Conservation (phyloP, 1,139 yeast species). For the Meyerozyma guilliermondii region DNA sequence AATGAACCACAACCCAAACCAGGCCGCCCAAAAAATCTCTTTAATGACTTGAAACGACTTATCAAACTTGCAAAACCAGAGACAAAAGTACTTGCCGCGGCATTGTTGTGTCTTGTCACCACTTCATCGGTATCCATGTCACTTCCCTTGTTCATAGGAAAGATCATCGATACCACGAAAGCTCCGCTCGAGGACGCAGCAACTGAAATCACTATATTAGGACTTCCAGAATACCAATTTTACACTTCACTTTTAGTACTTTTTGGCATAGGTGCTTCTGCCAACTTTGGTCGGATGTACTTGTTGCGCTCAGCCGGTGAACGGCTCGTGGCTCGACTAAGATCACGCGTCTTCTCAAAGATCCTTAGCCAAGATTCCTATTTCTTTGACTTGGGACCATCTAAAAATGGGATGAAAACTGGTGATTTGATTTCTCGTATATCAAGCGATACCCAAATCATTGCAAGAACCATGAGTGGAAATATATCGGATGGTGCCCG, state of each 20-base stretch:
- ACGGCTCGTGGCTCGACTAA: constrained; percentile 73
- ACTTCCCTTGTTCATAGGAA: constrained; percentile 79
- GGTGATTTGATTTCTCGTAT: constrained; percentile 90
- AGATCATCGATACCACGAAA: constrained; percentile 43
- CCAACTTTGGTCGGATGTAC: constrained; percentile 78
- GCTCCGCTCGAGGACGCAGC: constrained; percentile 25
- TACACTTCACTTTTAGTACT: constrained; percentile 38
- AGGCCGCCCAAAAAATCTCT: constrained; percentile 3
- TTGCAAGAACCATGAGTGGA: constrained; percentile 80
- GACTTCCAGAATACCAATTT: constrained; percentile 29
- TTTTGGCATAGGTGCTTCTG: constrained; percentile 63
- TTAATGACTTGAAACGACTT: constrained; percentile 21
- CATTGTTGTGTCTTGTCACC: constrained; percentile 60
- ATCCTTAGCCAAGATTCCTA: constrained; percentile 85
- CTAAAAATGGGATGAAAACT: constrained; percentile 53
- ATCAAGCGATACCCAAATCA: constrained; percentile 86
- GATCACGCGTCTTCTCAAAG: constrained; percentile 71
- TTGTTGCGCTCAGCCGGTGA: constrained; percentile 78
- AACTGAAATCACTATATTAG: constrained; percentile 19
- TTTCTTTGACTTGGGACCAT: constrained; percentile 78
- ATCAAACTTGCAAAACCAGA: constrained; percentile 37
- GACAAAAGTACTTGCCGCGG: constrained; percentile 30
- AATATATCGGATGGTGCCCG: constrained; percentile 89
- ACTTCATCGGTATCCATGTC: constrained; percentile 51
- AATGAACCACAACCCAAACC: constrained; percentile 5